These are phyloP conservation scores for Talaromyces islandicus DNA, from an alignment of 2,329 filamentous ascomycete species.

Conservation along the genomic window DNA sequence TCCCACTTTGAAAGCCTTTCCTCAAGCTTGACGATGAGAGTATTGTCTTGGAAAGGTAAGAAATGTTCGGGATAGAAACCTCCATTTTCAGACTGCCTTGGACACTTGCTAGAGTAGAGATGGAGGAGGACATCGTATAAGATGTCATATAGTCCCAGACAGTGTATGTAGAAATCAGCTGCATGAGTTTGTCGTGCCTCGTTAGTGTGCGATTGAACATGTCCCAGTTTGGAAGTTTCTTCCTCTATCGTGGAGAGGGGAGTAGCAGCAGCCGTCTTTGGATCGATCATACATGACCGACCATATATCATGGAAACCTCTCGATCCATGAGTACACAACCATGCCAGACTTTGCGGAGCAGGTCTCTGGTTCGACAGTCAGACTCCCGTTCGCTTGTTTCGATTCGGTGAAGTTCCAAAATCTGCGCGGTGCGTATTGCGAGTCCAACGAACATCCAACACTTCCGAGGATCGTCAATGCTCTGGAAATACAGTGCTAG, in stretches of 20 bases:
- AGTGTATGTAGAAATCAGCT: not conserved
- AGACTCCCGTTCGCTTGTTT: not conserved
- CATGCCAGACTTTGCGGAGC: slow-evolving; percentile 3
- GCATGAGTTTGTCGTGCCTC: not conserved
- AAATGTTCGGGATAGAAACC: not conserved
- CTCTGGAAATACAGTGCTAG: slow-evolving; percentile 4
- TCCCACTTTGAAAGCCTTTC: slow-evolving; percentile 1
- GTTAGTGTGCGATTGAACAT: not conserved
- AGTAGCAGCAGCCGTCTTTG: not conserved
- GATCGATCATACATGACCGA: slow-evolving; percentile 1
- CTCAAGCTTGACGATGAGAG: not conserved
- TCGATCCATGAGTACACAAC: slow-evolving; percentile 5
- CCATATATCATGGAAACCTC: slow-evolving; percentile 3
- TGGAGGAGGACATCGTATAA: not conserved
- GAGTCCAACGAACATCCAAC: slow-evolving; percentile 2
- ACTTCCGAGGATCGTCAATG: not conserved
- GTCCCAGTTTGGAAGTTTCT: not conserved
- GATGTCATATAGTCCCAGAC: not conserved
- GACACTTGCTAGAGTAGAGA: not conserved
- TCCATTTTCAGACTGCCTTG: not conserved
- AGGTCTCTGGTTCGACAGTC: not conserved
- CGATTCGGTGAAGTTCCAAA: not conserved
- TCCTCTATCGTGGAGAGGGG: not conserved
- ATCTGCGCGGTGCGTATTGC: slow-evolving; percentile 1
- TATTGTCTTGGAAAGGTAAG: not conserved